phyloP scores from a whole-genome alignment of 116 monocot species.

The Trichopus zeylanicus region DNA sequence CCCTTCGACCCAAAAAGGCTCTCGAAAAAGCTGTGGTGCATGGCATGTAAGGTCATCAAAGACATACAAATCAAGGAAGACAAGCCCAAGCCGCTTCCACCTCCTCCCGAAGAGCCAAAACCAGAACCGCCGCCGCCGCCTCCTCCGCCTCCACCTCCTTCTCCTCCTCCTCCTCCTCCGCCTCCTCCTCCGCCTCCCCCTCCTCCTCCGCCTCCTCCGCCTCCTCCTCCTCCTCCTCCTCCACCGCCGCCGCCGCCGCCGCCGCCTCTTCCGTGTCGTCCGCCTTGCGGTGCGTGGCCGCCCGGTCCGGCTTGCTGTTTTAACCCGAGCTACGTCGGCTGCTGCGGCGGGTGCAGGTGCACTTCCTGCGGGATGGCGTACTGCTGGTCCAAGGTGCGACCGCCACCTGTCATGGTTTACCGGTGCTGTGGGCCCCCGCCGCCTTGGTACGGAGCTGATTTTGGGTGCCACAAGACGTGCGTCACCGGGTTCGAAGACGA shows the following conservation, averaged over 20 bases:
- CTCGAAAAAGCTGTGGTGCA: conserved; percentile 25
- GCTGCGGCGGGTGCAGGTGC: neutral
- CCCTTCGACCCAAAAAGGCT: conserved; percentile 25
- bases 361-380: neutral
- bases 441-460: too few species aligned
- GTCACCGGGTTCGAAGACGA: too few species aligned
- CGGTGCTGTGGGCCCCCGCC: too few species aligned
- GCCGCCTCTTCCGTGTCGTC: too few species aligned
- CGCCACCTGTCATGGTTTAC: neutral
- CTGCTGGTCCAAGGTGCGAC: neutral
- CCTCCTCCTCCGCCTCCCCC: neutral
- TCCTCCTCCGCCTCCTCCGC: neutral
- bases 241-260: neutral
- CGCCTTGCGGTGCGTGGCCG: too few species aligned
- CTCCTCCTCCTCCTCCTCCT: neutral
- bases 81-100: neutral
- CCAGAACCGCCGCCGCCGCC: neutral
- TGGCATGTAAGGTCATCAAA: conserved; percentile 28
- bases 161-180: neutral
- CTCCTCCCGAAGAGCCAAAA: neutral
- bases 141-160: neutral
- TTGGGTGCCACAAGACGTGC: too few species aligned
- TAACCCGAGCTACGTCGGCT: conserved; percentile 2
- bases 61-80: conserved; percentile 8
- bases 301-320: conserved; percentile 6